phyloP scores from a whole-genome alignment of 495 filamentous ascomycete genomes.

The Aspergillus bridgeri region DNA sequence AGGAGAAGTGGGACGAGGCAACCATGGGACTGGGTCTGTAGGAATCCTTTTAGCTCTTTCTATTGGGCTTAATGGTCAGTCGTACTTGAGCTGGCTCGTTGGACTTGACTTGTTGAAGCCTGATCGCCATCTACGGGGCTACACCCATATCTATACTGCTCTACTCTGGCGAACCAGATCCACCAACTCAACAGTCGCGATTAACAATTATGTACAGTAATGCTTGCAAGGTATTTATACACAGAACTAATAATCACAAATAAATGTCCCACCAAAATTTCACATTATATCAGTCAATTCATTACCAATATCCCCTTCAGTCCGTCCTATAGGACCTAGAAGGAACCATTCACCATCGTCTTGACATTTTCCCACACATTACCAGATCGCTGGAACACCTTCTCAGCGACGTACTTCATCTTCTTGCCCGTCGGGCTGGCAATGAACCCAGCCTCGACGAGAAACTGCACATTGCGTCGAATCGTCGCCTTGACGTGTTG shows the following conservation, averaged over 20 bases:
- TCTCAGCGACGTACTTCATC: conserved; percentile 16
- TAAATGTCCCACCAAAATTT: neutral
- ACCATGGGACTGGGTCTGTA: neutral
- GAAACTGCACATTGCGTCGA: conserved; percentile 22
- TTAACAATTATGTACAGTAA: neutral
- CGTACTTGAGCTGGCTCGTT: neutral
- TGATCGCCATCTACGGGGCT: too few relatives aligned
- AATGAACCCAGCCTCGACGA: conserved; percentile 23
- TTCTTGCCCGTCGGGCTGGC: conserved; percentile 18
- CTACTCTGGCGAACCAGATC: neutral
- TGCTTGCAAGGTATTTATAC: neutral
- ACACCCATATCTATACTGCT: too few relatives aligned
- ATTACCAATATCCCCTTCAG: neutral
- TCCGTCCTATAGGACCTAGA: conserved; percentile 12
- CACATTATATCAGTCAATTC: neutral
- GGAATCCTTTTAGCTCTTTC: neutral
- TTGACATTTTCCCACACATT: conserved; percentile 21
- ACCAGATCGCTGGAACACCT: conserved; percentile 17
- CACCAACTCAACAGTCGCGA: neutral
- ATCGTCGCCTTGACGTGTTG: conserved; percentile 18
- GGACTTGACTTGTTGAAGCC: too few relatives aligned
- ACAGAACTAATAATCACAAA: neutral
- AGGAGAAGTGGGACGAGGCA: neutral
- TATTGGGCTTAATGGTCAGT: neutral
- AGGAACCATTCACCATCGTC: conserved; percentile 8